Evolutionary conservation across 306 rosid genomes (phyloP), one percentile per base, ranked within the genome.

Genomic region (Dalbergia cultrata): DNA sequence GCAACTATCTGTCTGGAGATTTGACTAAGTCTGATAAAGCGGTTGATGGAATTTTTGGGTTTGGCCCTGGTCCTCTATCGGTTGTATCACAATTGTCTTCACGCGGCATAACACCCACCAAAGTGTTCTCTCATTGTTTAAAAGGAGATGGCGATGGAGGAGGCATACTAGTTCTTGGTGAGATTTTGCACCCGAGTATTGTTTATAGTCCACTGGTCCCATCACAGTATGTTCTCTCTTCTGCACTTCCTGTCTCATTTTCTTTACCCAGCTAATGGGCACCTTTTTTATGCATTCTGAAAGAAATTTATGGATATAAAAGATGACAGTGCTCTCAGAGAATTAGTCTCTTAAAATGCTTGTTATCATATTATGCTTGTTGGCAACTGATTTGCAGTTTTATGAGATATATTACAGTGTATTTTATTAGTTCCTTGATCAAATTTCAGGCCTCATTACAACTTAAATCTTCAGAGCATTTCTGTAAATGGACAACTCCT

Each of bases 121-220:
- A 86, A 81, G 94, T 88, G 71, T 95, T 95, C 90, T 95, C 99
- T 34, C 98, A 95, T 83, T 95, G 98, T 79, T 81, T 95, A 74
- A 95, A 89, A 85, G 99, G 98, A 83, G 98, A 89, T 50, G 94
- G 88, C 52, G 84, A 83, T 83, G 99, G 99, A 72, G 99, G 99
- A 53, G 99, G 99, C 60, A 89, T 95, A 73, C 86, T 93, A 80
- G 98, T 95, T 91, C 98, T 95, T 85, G 99, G 99, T 72, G 97
- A 95, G 89, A 93, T 95, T 85, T 72, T 91, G 92, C 98, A 93
- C 91, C 97, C 98, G 75, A 86, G 80, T 88, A 91, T 95, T 81
- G 97, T 87, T 70, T 95, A 93, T 83, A 93, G 92, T 84, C 99
- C 99, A 12, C 98, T 95, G 74, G 96, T 91, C 67, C 97, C 97